These are phyloP conservation scores for Rosa lucieae DNA, from an alignment of 306 rosid species.

Conservation along the genomic window DNA sequence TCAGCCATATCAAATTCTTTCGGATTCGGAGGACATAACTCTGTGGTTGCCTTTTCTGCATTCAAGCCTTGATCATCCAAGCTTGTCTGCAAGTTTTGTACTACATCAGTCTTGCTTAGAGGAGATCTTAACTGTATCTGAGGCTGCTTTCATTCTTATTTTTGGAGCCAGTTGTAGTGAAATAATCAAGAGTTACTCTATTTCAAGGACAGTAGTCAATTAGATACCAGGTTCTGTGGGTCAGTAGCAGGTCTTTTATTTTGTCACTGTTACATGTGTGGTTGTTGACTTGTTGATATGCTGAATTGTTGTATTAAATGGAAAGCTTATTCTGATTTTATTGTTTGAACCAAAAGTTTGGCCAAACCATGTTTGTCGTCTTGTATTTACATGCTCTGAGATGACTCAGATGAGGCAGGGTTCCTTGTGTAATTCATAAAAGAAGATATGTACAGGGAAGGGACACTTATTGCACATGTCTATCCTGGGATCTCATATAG, in stretches of 20 bases:
- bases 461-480: too few relatives aligned
- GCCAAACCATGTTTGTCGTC: background rate
- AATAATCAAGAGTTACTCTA: conserved; percentile 24
- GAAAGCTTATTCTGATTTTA: background rate
- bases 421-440: background rate
- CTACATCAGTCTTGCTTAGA: conserved; percentile 30
- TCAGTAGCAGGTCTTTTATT: background rate
- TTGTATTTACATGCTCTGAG: background rate
- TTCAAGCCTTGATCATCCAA: conserved; percentile 70
- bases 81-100: conserved; percentile 38
- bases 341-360: background rate
- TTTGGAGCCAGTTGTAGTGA: conserved; percentile 27
- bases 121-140: conserved; percentile 37
- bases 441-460: too few relatives aligned
- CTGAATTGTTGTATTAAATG: conserved; percentile 4
- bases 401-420: background rate
- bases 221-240: background rate
- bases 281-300: conserved; percentile 2
- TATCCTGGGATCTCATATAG: too few relatives aligned
- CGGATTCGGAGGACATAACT: conserved; percentile 98
- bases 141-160: conserved; percentile 41
- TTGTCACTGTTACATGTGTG: background rate
- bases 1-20: conserved; percentile 96
- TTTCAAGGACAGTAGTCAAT: conserved; percentile 17
- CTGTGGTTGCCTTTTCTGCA: conserved; percentile 89